Conservation (phyloP, 139 green algal genomes). For the Closterium sp. region DNA sequence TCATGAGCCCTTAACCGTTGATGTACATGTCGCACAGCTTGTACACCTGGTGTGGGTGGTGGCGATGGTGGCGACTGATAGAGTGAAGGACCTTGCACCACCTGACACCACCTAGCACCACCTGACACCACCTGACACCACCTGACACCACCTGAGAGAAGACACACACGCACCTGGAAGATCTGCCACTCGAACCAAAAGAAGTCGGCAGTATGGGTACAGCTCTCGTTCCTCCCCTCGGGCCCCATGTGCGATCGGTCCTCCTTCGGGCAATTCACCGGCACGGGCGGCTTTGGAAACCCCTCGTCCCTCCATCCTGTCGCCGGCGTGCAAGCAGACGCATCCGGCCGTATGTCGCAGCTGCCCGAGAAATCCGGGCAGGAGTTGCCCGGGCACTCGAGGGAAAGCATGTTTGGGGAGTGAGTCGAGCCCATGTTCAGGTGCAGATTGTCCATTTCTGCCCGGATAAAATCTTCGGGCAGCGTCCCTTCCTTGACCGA, state of each 20-base stretch:
- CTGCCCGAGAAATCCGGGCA: background rate
- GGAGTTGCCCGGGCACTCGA: background rate
- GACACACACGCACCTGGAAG: background rate
- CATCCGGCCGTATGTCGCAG: background rate
- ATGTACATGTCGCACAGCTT: too few species aligned
- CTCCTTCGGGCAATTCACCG: background rate
- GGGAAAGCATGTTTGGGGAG: background rate
- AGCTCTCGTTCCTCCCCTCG: background rate
- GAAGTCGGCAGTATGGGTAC: background rate
- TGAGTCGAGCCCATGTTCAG: background rate
- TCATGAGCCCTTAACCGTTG: too few species aligned
- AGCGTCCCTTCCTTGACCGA: background rate
- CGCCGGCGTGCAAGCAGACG: background rate
- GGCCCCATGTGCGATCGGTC: background rate
- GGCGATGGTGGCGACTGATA: too few species aligned
- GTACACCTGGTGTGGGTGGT: too few species aligned
- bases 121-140: too few species aligned
- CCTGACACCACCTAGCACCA: too few species aligned
- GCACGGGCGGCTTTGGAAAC: background rate
- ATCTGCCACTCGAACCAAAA: background rate
- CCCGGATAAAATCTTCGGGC: background rate
- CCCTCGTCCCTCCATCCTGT: background rate
- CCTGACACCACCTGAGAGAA: too few species aligned
- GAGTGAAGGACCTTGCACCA: too few species aligned
- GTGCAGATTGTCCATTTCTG: background rate